Evolutionary conservation across 345 rosid species (phyloP), one percentile per base, ranked within the genome.

Genomic region (Kernera saxatilis): DNA sequence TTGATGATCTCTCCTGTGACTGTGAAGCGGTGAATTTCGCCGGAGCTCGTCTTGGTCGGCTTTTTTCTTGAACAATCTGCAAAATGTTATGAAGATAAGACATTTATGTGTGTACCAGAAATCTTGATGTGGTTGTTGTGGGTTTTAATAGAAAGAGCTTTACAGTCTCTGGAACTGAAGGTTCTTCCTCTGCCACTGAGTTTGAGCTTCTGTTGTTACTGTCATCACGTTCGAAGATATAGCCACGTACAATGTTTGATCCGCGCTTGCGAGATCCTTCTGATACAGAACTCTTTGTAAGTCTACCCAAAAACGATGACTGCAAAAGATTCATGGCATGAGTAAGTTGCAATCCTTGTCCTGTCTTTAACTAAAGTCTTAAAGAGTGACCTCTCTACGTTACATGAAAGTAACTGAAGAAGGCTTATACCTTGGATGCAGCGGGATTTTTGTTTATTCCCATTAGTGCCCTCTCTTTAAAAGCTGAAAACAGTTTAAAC

Each of bases 161-260:
- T 82, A 91, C 99, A 84, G 5, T 45, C 35, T 82, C 70, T 2
- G 81, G 72, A 71, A 85, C 83, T 23, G 77, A 65, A 73, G 92
- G 83, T 75, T 84, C 85, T 75, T 84, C 85, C 62, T 94, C 96
- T 45, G 83, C 49, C 19, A 57, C 50, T 55, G 85, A 53, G 55
- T 60, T 74, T 64, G 85, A 69, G 75, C 80, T 80, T 85, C 46
- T 86, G 79, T 77, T 82, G 62, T 74, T 83, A 76, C 83, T 85
- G 78, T 85, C 91, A 63, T 82, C 93, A 56, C 93, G 88, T 80
- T 89, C 96, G 60, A 94, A 91, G 78, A 91, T 77, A 78, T 86
- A 94, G 45, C 93, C 83, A 46, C 91, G 86, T 23, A 74, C 82
- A n/a, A 69, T 54, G 78, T 81, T 74, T 43, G 88, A 72, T 66